Conservation (phyloP, 768 basidiomycete species). For the Phlegmacium glaucopus region DNA sequence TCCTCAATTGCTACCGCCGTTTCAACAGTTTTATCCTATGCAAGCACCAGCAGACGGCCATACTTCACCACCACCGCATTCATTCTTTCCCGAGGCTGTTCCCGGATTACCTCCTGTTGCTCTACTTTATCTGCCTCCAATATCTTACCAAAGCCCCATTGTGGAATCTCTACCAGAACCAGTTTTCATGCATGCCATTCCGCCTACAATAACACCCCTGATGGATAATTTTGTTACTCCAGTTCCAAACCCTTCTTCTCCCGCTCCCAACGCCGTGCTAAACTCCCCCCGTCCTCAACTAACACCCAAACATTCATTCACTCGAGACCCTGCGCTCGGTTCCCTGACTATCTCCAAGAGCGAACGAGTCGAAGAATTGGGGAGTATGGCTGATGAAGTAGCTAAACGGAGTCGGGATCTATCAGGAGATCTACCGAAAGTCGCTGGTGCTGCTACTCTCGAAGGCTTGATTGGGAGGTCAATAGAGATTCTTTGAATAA, state of each 20-base stretch:
- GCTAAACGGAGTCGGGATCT: conserved; percentile 32
- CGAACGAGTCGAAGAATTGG: conserved; percentile 64
- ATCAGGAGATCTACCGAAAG: conserved; percentile 33
- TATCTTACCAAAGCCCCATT: no score
- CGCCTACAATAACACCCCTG: no score
- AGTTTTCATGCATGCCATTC: no score
- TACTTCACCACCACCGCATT: conserved; percentile 9
- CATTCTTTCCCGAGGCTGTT: conserved; percentile 6
- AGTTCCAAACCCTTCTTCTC: neutral
- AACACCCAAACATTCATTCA: conserved; percentile 60
- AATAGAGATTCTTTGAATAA: no score
- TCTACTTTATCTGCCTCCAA: no score
- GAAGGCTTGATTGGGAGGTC: no score
- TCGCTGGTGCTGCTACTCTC: no score
- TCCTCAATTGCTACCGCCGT: conserved; percentile 13
- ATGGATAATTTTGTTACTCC: no score
- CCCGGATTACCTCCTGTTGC: conserved; percentile 3
- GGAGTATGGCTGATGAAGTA: conserved; percentile 68
- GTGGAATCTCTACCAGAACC: no score
- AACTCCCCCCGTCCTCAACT: conserved; percentile 68
- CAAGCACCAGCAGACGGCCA: conserved; percentile 14
- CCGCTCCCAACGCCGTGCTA: conserved; percentile 39
- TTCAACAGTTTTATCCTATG: conserved; percentile 11
- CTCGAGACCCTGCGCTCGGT: conserved; percentile 34
- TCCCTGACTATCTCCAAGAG: conserved; percentile 37